A percentile compares a stretch with the other conserved stretches of the same genome.
Conservation (phyloP, 352 stramenopile genomes). For the Phytopythium boreale region DNA sequence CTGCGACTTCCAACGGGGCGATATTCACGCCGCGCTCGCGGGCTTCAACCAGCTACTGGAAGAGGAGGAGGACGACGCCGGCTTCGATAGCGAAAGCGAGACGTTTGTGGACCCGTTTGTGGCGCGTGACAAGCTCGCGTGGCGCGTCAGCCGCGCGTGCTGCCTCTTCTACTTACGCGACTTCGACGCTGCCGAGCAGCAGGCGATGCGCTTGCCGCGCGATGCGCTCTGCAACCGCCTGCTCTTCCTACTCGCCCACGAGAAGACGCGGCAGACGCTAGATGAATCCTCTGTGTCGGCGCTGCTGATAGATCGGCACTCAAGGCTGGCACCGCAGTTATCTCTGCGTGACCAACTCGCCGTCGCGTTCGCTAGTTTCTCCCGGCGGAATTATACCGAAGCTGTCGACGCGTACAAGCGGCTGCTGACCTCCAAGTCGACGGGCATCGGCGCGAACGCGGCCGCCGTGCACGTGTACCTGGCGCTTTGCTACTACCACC, state of each 20-base stretch:
- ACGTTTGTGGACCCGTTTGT: background rate
- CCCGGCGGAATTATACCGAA: constrained; percentile 60
- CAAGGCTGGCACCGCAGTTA: constrained; percentile 29
- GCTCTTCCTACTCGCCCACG: constrained; percentile 43
- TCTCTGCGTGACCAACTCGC: constrained; percentile 37
- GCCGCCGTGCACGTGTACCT: constrained; percentile 67
- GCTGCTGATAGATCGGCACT: constrained; percentile 81
- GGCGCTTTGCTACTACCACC: constrained; percentile 69
- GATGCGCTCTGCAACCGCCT: constrained; percentile 49
- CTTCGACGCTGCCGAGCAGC: constrained; percentile 47
- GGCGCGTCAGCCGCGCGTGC: constrained; percentile 48
- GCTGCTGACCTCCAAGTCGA: constrained; percentile 17
- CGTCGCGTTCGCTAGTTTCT: constrained; percentile 40
- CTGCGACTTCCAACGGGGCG: constrained; percentile 58
- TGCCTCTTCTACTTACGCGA: constrained; percentile 52
- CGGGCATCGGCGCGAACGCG: constrained; percentile 15
- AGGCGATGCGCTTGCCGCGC: constrained; percentile 37
- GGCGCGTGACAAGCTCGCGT: constrained; percentile 25
- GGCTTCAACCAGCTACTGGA: constrained; percentile 55
- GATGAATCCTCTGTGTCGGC: constrained; percentile 22
- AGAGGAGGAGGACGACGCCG: constrained; percentile 5
- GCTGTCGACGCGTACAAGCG: constrained; percentile 72
- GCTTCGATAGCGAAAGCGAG: constrained; percentile 5
- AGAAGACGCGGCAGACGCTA: constrained; percentile 19
- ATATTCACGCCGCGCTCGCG: constrained; percentile 37